Evolutionary conservation across 805 yeast genomes (phyloP).

Genomic region (Lachancea mirantina): DNA sequence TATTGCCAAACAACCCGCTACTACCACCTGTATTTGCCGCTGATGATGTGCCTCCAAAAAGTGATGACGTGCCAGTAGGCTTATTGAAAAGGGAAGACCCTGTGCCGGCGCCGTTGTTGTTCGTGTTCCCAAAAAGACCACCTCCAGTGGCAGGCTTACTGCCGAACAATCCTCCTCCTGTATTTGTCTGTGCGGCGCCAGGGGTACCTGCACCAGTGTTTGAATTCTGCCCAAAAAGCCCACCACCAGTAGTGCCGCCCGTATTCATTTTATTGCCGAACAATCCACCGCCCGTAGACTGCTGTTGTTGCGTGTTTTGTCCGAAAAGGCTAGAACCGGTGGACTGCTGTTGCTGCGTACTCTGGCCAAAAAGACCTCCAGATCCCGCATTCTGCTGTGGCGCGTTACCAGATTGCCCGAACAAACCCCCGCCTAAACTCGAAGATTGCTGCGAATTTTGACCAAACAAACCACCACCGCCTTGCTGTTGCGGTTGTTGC

Average conservation of each 20-base stretch:
- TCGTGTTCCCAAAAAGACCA: conserved; percentile 9
- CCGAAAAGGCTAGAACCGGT: conserved; percentile 19
- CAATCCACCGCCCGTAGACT: conserved; percentile 21
- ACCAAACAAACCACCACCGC: conserved; percentile 30
- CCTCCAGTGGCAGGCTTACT: conserved; percentile 8
- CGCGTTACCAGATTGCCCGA: conserved; percentile 23
- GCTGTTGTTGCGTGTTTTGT: conserved; percentile 11
- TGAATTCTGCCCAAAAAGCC: conserved; percentile 3
- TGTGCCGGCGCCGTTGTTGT: conserved; percentile 11
- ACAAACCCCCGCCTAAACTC: conserved; percentile 24
- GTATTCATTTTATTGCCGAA: conserved; percentile 34
- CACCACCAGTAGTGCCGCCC: conserved; percentile 16
- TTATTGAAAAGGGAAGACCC: conserved; percentile 29
- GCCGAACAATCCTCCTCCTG: conserved; percentile 18
- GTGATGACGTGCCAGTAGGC: conserved; percentile 11
- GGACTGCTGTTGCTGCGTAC: conserved; percentile 3
- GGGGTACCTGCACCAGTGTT: neutral
- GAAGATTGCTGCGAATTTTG: conserved; percentile 18
- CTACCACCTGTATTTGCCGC: conserved; percentile 16
- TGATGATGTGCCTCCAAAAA: conserved; percentile 22
- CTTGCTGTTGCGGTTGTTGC: conserved; percentile 14
- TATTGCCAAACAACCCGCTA: conserved; percentile 33
- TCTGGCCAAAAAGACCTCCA: conserved; percentile 10
- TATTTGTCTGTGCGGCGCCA: too few relatives aligned
- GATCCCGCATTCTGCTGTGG: conserved; percentile 13